Evolutionary conservation across 352 stramenopile genomes (phyloP).

Genomic region (Plasmopara muralis): DNA sequence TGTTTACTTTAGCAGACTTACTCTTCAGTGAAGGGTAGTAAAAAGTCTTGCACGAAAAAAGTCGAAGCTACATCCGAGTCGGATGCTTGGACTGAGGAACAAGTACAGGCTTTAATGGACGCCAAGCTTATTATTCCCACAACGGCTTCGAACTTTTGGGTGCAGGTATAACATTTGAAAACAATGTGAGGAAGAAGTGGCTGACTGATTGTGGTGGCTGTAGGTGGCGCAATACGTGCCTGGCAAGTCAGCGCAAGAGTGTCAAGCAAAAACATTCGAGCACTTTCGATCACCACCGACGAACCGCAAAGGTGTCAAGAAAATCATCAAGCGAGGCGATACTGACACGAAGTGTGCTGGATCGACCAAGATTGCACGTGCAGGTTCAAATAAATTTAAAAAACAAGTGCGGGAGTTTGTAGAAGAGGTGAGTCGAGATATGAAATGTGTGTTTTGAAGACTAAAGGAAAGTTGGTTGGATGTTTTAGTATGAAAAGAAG

Average conservation of each 20-base stretch:
- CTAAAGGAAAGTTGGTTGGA: conserved; percentile 1
- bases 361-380: conserved; percentile 50
- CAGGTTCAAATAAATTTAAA: conserved; percentile 74
- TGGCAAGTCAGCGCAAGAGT: conserved; percentile 56
- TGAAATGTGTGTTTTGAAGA: background rate
- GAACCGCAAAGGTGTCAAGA: conserved; percentile 27
- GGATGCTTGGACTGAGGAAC: conserved; percentile 39
- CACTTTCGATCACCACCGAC: conserved; percentile 40
- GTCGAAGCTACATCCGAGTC: conserved; percentile 23
- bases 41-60: conserved; percentile 6
- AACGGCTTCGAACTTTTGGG: conserved; percentile 61
- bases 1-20: conserved; percentile 2
- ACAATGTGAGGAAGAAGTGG: background rate
- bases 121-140: conserved; percentile 61
- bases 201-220: background rate
- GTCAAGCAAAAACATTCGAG: conserved; percentile 53
- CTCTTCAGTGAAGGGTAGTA: conserved; percentile 11
- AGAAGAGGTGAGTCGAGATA: conserved; percentile 24
- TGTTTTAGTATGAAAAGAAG: conserved; percentile 58
- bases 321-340: conserved; percentile 19
- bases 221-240: conserved; percentile 40
- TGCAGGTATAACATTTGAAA: conserved; percentile 21
- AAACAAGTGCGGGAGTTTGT: conserved; percentile 81
- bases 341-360: conserved; percentile 12
- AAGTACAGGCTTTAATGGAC: conserved; percentile 42